These are phyloP conservation scores for Triticum turgidum DNA, from an alignment of 176 grass and related monocot genomes.

Conservation along the genomic window DNA sequence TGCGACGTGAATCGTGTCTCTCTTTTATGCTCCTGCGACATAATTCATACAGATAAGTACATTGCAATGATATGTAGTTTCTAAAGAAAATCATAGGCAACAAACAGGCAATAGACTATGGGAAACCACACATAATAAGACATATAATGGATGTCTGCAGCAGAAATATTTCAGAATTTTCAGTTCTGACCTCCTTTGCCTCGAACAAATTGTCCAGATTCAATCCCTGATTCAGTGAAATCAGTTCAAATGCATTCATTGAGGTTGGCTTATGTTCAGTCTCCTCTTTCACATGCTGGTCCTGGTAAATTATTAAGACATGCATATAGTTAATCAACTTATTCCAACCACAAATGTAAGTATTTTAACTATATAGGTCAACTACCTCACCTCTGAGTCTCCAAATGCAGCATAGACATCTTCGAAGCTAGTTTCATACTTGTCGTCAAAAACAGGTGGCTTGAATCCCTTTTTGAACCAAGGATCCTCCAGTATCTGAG, in stretches of 20 bases:
- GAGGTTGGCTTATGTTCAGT: constrained; percentile 84
- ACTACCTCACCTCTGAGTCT: constrained; percentile 83
- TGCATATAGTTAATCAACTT: constrained; percentile 6
- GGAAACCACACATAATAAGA: constrained; percentile 2
- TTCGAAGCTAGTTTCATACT: constrained; percentile 74
- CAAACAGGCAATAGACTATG: neutral
- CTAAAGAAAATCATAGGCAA: constrained; percentile 1
- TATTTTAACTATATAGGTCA: constrained; percentile 21
- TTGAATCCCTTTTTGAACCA: constrained; percentile 98
- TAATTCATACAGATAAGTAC: neutral
- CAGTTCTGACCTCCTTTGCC: constrained; percentile 59
- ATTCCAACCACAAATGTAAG: constrained; percentile 20
- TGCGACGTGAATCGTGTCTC: constrained; percentile 97
- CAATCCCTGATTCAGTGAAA: constrained; percentile 86
- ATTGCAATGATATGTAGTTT: neutral
- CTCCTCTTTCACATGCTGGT: constrained; percentile 82
- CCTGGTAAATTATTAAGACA: constrained; percentile 51
- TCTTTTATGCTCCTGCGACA: constrained; percentile 86
- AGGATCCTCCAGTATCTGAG: constrained; percentile 88
- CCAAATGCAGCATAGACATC: constrained; percentile 95
- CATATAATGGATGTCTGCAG: neutral
- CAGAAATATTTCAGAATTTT: neutral
- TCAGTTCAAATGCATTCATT: constrained; percentile 98
- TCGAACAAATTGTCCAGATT: constrained; percentile 97
- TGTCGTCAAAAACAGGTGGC: constrained; percentile 76